Percentiles rank a stretch among this genome's conserved stretches.
These are phyloP conservation scores for Pseudogymnoascus sp. DNA, from an alignment of 2,329 filamentous ascomycete genomes.

Conservation along the genomic window DNA sequence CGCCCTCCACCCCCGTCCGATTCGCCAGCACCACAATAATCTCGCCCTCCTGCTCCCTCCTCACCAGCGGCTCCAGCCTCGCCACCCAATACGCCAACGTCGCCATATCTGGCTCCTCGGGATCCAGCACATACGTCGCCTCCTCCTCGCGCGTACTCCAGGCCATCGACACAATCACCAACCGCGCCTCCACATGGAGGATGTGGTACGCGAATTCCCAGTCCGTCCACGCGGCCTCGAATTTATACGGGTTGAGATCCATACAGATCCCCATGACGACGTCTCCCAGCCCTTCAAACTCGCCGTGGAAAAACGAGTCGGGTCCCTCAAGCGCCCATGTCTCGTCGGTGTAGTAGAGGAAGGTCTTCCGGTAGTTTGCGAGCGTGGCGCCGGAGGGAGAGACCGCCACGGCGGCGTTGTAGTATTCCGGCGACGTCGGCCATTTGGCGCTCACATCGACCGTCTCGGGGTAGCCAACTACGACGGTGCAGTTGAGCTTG, in stretches of 20 bases:
- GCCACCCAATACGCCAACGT: constrained; percentile 66
- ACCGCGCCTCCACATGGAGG: constrained; percentile 41
- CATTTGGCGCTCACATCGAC: constrained; percentile 42
- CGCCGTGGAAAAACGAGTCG: constrained; percentile 37
- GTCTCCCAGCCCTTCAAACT: constrained; percentile 37
- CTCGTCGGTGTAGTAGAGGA: constrained; percentile 48
- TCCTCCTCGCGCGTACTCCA: constrained; percentile 45
- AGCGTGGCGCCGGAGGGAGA: constrained; percentile 46
- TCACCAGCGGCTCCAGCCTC: constrained; percentile 55
- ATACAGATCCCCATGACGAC: constrained; percentile 50
- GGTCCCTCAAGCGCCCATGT: constrained; percentile 46
- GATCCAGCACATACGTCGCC: constrained; percentile 36
- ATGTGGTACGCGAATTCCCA: constrained; percentile 42
- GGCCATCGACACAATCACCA: constrained; percentile 65
- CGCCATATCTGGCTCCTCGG: constrained; percentile 54
- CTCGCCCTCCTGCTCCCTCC: constrained; percentile 41
- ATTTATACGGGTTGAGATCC: constrained; percentile 46
- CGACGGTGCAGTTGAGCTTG: constrained; percentile 55
- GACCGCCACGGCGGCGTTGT: constrained; percentile 44
- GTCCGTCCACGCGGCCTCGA: constrained; percentile 36
- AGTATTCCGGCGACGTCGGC: constrained; percentile 40
- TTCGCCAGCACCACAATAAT: constrained; percentile 62
- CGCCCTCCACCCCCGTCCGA: constrained; percentile 54
- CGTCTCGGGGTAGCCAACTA: constrained; percentile 63
- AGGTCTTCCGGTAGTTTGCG: constrained; percentile 48